Conservation (phyloP, 169 alveolate genomes). For the Amoebophrya sp. region DNA sequence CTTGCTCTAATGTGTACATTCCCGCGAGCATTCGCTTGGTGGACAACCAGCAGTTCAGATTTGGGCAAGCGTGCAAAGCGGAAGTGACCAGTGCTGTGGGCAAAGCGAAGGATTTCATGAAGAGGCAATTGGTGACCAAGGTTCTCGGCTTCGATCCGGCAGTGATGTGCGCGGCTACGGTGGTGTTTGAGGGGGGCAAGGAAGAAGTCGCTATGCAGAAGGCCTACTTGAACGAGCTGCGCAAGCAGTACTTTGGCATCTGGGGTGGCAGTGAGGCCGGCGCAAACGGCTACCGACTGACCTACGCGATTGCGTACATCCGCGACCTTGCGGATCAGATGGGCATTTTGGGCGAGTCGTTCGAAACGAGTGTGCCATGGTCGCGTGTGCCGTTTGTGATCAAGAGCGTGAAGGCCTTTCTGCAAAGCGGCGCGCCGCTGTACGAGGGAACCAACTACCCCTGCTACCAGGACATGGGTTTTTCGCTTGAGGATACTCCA, state of each 20-base stretch:
- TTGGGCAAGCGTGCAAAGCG: too few species aligned
- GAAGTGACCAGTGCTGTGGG: too few species aligned
- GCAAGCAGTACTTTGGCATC: constrained; percentile 23
- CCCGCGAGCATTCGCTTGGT: too few species aligned
- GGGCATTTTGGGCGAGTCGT: constrained; percentile 37
- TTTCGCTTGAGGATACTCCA: too few species aligned
- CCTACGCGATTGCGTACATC: constrained; percentile 41
- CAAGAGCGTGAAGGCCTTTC: constrained; percentile 26
- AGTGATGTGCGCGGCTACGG: constrained; percentile 40
- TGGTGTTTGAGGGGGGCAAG: constrained; percentile 40
- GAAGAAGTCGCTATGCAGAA: constrained; percentile 38
- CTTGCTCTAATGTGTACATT: too few species aligned
- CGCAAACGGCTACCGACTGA: constrained; percentile 40
- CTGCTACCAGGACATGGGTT: too few species aligned
- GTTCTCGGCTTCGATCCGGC: too few species aligned
- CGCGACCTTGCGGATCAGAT: constrained; percentile 37
- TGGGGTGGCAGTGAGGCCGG: constrained; percentile 43
- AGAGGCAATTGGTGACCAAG: too few species aligned
- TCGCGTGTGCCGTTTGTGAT: constrained; percentile 28
- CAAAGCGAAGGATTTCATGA: too few species aligned
- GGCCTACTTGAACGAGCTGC: neutral
- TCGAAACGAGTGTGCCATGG: constrained; percentile 44
- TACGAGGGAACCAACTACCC: constrained; percentile 38
- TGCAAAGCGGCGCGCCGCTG: constrained; percentile 29
- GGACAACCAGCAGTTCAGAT: too few species aligned